Percentiles rank a stretch among this genome's conserved stretches.
Conservation (phyloP, 2,329 filamentous ascomycete species). For the Nemania bipapillata region DNA sequence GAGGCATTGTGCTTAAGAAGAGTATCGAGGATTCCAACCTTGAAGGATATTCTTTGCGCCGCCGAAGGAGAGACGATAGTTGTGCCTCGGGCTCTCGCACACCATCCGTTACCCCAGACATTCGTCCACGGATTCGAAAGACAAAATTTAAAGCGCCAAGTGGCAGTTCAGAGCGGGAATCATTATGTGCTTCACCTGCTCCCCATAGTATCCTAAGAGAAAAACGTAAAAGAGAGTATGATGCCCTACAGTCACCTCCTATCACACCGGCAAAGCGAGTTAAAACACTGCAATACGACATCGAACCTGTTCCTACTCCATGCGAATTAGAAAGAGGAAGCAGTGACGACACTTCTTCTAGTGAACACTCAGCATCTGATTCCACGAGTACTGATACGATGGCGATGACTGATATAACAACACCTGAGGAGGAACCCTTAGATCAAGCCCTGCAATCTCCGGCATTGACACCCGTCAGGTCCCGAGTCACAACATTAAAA, state of each 20-base stretch:
- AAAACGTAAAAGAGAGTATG: constrained; percentile 58
- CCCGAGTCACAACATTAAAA: constrained; percentile 47
- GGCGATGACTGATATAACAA: constrained; percentile 59
- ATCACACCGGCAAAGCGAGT: constrained; percentile 65
- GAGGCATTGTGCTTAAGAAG: constrained; percentile 58
- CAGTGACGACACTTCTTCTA: constrained; percentile 52
- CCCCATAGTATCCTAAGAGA: constrained; percentile 45
- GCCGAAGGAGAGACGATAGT: constrained; percentile 64
- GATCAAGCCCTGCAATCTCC: constrained; percentile 54
- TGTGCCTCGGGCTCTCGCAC: constrained; percentile 64
- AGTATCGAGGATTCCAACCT: constrained; percentile 64
- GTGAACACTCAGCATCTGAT: constrained; percentile 50
- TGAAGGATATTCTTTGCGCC: constrained; percentile 67
- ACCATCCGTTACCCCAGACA: constrained; percentile 66
- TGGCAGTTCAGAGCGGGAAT: constrained; percentile 51
- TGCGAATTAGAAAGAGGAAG: constrained; percentile 54
- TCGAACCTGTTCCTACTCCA: constrained; percentile 46
- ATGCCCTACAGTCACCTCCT: constrained; percentile 64
- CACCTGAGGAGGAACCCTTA: constrained; percentile 62
- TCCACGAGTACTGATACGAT: constrained; percentile 48
- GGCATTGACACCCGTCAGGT: constrained; percentile 49
- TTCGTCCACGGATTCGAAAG: constrained; percentile 63
- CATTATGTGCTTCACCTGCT: constrained; percentile 52
- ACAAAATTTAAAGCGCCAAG: constrained; percentile 52
- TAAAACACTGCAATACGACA: constrained; percentile 53